Evolutionary conservation across 305 asterid species (phyloP).

Genomic region (Fraxinus paxiana): DNA sequence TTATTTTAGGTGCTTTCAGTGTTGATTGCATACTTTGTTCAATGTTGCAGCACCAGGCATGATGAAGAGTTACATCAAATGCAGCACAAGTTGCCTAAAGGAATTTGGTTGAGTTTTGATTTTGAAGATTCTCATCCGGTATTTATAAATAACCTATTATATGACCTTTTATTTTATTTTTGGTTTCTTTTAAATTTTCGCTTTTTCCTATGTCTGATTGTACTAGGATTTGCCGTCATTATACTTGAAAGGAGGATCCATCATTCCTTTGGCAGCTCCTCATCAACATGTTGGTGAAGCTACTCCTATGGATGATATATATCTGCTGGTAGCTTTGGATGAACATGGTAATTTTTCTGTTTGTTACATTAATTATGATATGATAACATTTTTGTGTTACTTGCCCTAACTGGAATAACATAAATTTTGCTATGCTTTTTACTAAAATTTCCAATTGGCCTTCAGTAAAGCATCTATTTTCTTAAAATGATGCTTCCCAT

Average conservation of each 20-base stretch:
- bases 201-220: conserved; percentile 10
- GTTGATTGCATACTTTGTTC: not conserved
- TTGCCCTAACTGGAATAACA: not conserved
- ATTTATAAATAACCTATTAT: not conserved
- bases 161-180: not conserved
- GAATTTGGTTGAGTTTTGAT: conserved; percentile 82
- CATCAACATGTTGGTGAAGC: conserved; percentile 76
- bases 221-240: conserved; percentile 82
- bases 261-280: conserved; percentile 62
- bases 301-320: conserved; percentile 56
- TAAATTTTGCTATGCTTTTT: not conserved
- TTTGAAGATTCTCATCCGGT: conserved; percentile 95
- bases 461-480: not conserved
- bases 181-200: conserved; percentile 9
- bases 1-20: not conserved
- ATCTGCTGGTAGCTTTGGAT: conserved; percentile 71
- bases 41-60: conserved; percentile 54
- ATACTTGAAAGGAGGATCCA: conserved; percentile 87
- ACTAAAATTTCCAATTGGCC: not conserved
- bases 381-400: not conserved
- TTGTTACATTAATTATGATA: conserved; percentile 3
- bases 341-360: conserved; percentile 51
- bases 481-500: not conserved
- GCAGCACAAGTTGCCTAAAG: conserved; percentile 69
- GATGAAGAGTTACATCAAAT: conserved; percentile 51